These are phyloP conservation scores for Yamagishiella unicocca DNA, from an alignment of 139 green algal species.

Conservation along the genomic window DNA sequence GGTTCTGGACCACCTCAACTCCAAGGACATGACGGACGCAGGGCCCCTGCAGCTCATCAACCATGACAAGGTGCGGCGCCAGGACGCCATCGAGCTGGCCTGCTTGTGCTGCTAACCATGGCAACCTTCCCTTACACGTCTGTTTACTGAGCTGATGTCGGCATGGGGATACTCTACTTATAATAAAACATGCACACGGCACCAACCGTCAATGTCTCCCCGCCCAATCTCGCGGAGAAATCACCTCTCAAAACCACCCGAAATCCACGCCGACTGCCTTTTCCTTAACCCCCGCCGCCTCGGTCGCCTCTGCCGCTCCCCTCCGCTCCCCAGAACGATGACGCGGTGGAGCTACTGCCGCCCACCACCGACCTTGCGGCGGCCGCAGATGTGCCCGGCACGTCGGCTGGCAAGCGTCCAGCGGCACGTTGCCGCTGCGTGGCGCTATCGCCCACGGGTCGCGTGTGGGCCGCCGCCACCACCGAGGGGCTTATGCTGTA, in stretches of 20 bases:
- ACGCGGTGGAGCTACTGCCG: slow-evolving; percentile 63
- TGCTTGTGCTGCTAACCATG: too few species aligned
- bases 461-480: slow-evolving; percentile 89
- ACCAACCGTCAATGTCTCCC: too few species aligned
- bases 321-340: slow-evolving; percentile 15
- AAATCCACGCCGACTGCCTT: not conserved
- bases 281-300: not conserved
- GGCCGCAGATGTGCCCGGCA: slow-evolving; percentile 52
- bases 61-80: slow-evolving; percentile 59
- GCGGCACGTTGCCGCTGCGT: slow-evolving; percentile 75
- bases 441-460: slow-evolving; percentile 88
- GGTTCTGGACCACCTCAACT: slow-evolving; percentile 95
- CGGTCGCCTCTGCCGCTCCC: not conserved
- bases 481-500: slow-evolving; percentile 96
- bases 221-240: too few species aligned
- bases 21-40: slow-evolving; percentile 91
- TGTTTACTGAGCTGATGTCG: too few species aligned
- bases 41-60: slow-evolving; percentile 90
- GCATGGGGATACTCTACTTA: too few species aligned
- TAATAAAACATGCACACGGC: too few species aligned
- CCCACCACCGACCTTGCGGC: slow-evolving; percentile 50
- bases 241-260: too few species aligned
- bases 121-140: too few species aligned
- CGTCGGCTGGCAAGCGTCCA: slow-evolving; percentile 52
- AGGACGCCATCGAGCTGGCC: too few species aligned